Conservation (phyloP, 352 stramenopile genomes). For the Phytophthora nicotianae region DNA sequence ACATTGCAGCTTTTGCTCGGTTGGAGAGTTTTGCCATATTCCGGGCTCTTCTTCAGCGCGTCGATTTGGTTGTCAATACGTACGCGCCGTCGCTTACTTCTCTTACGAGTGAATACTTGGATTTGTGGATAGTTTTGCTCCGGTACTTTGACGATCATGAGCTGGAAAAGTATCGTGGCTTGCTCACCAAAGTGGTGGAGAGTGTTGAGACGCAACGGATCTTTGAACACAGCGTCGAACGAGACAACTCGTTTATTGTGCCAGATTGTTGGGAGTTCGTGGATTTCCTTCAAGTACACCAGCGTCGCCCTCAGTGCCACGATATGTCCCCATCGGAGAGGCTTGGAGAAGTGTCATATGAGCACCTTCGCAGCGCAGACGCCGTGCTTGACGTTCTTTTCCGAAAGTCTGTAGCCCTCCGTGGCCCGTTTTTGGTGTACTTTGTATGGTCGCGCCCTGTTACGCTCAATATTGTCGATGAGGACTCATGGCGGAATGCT, state of each 20-base stretch:
- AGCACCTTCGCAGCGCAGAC: slow-evolving; percentile 29
- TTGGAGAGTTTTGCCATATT: slow-evolving; percentile 49
- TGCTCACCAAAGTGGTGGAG: slow-evolving; percentile 47
- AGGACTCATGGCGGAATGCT: slow-evolving; percentile 49
- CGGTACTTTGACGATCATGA: slow-evolving; percentile 56
- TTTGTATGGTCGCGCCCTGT: slow-evolving; percentile 55
- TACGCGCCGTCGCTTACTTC: slow-evolving; percentile 34
- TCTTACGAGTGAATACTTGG: slow-evolving; percentile 41
- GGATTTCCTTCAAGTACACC: slow-evolving; percentile 40
- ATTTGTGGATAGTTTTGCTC: slow-evolving; percentile 53
- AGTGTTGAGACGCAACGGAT: slow-evolving; percentile 42
- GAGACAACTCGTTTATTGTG: slow-evolving; percentile 23
- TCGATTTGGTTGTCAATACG: slow-evolving; percentile 52
- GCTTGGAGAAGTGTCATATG: slow-evolving; percentile 25
- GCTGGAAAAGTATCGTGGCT: slow-evolving; percentile 45
- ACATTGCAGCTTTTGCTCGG: slow-evolving; percentile 39
- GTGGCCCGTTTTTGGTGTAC: slow-evolving; percentile 46
- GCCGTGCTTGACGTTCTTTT: slow-evolving; percentile 34
- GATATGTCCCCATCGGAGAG: slow-evolving; percentile 27
- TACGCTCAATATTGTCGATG: slow-evolving; percentile 34
- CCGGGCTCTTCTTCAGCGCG: slow-evolving; percentile 45
- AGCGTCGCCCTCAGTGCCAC: slow-evolving; percentile 24
- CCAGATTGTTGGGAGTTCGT: slow-evolving; percentile 43
- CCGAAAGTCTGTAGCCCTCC: slow-evolving; percentile 23
- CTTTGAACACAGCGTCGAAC: slow-evolving; percentile 23